These are phyloP conservation scores for Penicillium angulare DNA, from an alignment of 495 filamentous ascomycete species.

Conservation along the genomic window DNA sequence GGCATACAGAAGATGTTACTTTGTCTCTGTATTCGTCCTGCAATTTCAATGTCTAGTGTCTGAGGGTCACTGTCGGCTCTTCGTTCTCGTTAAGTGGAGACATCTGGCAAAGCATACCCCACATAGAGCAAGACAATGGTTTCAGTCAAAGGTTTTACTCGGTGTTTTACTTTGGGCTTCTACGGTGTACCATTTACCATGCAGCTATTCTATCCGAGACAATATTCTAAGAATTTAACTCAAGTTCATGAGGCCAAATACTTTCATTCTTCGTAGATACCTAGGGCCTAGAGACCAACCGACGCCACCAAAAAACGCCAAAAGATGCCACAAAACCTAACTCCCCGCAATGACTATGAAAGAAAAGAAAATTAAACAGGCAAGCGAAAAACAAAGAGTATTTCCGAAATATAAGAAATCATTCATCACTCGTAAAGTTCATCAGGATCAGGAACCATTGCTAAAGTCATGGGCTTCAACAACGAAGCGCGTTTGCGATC, in stretches of 20 bases:
- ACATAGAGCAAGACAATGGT: too few species aligned
- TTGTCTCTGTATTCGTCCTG: too few species aligned
- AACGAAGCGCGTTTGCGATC: conserved; percentile 27
- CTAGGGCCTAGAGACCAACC: conserved; percentile 24
- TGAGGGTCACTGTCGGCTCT: too few species aligned
- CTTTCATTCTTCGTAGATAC: conserved; percentile 1
- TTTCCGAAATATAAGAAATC: not conserved
- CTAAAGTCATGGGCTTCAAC: conserved; percentile 33
- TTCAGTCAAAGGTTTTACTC: too few species aligned
- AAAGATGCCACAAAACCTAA: conserved; percentile 33
- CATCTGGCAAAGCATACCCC: too few species aligned
- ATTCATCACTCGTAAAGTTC: conserved; percentile 34
- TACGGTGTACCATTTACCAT: too few species aligned
- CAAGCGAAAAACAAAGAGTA: not conserved
- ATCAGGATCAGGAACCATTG: conserved; percentile 45
- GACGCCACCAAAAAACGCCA: conserved; percentile 42
- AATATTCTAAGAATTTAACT: too few species aligned
- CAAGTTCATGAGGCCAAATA: not conserved
- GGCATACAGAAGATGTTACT: too few species aligned
- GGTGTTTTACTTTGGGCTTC: too few species aligned
- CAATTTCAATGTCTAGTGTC: too few species aligned
- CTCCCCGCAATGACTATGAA: conserved; percentile 26
- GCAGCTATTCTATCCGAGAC: too few species aligned
- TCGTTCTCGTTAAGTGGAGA: too few species aligned
- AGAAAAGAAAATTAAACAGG: not conserved